A percentile compares a stretch with the other conserved stretches of the same genome.
Evolutionary conservation across 2,329 filamentous ascomycete species (phyloP).

Genomic region (Cladosporium sp.): DNA sequence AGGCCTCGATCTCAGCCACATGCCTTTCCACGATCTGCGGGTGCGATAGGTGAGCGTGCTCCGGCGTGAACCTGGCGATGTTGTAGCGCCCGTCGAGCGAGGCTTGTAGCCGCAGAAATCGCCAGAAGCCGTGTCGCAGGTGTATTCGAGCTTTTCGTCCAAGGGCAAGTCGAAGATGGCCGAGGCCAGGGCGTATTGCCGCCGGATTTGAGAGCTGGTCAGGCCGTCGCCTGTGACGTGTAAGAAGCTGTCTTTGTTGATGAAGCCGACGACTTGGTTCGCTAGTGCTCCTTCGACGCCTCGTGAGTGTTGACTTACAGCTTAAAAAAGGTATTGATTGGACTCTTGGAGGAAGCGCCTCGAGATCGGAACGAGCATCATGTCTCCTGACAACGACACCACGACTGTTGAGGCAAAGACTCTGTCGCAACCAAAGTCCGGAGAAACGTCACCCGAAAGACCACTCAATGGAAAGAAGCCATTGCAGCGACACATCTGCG

Average conservation of each 20-base stretch:
- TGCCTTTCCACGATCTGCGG: constrained; percentile 45
- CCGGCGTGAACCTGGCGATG: constrained; percentile 52
- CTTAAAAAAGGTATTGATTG: neutral
- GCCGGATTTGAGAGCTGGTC: constrained; percentile 58
- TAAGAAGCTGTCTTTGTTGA: constrained; percentile 48
- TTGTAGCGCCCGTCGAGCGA: constrained; percentile 50
- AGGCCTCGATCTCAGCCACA: constrained; percentile 57
- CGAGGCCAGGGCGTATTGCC: constrained; percentile 61
- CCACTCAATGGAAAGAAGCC: neutral
- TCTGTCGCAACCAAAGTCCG: neutral
- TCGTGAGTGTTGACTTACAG: neutral
- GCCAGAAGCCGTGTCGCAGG: constrained; percentile 27
- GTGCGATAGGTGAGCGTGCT: constrained; percentile 27
- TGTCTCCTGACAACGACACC: neutral
- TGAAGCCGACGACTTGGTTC: constrained; percentile 1
- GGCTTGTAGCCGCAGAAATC: constrained; percentile 27
- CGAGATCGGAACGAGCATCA: neutral
- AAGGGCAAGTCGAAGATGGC: constrained; percentile 57
- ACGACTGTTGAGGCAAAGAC: neutral
- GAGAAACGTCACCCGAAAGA: neutral
- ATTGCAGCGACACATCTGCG: neutral
- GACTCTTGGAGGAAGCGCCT: neutral
- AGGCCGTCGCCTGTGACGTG: constrained; percentile 65
- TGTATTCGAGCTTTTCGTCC: constrained; percentile 60
- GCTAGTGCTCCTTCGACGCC: neutral